Evolutionary conservation across 2,329 filamentous ascomycete genomes (phyloP).

Genomic region (Diplodia sapinea): DNA sequence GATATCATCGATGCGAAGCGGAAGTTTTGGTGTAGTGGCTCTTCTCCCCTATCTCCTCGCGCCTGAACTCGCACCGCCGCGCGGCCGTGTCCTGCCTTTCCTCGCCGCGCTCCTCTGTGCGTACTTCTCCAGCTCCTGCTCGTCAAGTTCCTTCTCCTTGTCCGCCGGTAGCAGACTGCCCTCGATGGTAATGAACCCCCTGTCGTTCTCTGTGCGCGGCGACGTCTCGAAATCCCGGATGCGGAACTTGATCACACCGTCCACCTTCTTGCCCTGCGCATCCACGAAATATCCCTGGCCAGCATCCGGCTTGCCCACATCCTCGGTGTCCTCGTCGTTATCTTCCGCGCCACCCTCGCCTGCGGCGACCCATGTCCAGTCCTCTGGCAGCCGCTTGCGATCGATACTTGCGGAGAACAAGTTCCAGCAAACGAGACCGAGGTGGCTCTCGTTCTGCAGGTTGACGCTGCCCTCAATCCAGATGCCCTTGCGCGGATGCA

Average conservation of each 20-base stretch:
- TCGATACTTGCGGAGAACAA: slow-evolving; percentile 91
- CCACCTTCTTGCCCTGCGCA: slow-evolving; percentile 67
- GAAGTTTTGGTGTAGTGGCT: background rate
- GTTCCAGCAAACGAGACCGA: slow-evolving; percentile 88
- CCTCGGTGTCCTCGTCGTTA: slow-evolving; percentile 35
- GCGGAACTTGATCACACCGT: slow-evolving; percentile 74
- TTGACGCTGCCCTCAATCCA: slow-evolving; percentile 82
- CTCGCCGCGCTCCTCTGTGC: slow-evolving; percentile 19
- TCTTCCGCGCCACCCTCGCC: slow-evolving; percentile 48
- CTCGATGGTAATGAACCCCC: slow-evolving; percentile 82
- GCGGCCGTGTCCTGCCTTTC: slow-evolving; percentile 14
- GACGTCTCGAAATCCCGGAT: slow-evolving; percentile 81
- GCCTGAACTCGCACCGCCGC: slow-evolving; percentile 3
- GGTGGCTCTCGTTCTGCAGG: slow-evolving; percentile 84
- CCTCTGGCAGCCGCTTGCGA: slow-evolving; percentile 71
- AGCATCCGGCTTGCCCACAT: slow-evolving; percentile 30
- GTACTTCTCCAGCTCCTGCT: slow-evolving; percentile 29
- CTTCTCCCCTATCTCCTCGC: slow-evolving; percentile 5
- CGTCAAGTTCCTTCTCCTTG: slow-evolving; percentile 61
- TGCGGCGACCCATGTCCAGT: slow-evolving; percentile 80
- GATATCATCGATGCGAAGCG: background rate
- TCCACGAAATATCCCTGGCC: slow-evolving; percentile 77
- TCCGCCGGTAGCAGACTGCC: slow-evolving; percentile 79
- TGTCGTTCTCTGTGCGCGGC: slow-evolving; percentile 68
- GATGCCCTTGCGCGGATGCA: slow-evolving; percentile 74